These are phyloP conservation scores for Stagonosporopsis chrysanthemi DNA, from an alignment of 2,329 filamentous ascomycete genomes.

Conservation along the genomic window DNA sequence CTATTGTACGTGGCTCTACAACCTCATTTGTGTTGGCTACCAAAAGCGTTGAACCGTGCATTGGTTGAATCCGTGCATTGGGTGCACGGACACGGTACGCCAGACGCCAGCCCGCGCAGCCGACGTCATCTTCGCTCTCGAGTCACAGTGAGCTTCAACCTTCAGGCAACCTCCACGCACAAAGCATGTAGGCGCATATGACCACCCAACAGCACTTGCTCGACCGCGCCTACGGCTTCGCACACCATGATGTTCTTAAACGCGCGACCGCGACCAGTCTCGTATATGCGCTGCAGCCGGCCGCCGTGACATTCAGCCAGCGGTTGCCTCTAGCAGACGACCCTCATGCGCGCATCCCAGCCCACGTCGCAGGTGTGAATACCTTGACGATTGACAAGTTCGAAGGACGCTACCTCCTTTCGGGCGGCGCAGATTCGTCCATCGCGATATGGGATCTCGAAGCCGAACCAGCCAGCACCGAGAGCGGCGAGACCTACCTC, in stretches of 20 bases:
- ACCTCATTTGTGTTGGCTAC: no score
- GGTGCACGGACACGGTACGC: no score
- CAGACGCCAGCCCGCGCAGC: no score
- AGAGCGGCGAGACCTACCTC: conserved; percentile 31
- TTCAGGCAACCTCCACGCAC: conserved; percentile 18
- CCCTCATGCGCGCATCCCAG: conserved; percentile 56
- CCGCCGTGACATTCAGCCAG: conserved; percentile 75
- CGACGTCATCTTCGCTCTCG: conserved; percentile 27
- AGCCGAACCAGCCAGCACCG: conserved; percentile 21
- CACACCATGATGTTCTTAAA: conserved; percentile 67
- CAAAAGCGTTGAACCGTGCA: no score
- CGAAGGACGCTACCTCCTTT: conserved; percentile 79
- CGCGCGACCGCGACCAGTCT: conserved; percentile 70
- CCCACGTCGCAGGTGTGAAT: conserved; percentile 81
- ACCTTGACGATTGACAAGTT: conserved; percentile 82
- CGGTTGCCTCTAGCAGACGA: conserved; percentile 54
- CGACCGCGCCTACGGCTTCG: conserved; percentile 74
- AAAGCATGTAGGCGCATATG: conserved; percentile 51
- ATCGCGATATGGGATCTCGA: conserved; percentile 90
- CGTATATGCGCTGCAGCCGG: conserved; percentile 72
- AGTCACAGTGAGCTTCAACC: conserved; percentile 2
- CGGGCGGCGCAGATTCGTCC: conserved; percentile 84
- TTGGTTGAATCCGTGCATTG: no score
- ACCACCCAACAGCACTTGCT: conserved; percentile 66
- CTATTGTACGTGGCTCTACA: no score